phyloP scores from a whole-genome alignment of 106 monocot genomes.

The Phalaenopsis equestris region DNA sequence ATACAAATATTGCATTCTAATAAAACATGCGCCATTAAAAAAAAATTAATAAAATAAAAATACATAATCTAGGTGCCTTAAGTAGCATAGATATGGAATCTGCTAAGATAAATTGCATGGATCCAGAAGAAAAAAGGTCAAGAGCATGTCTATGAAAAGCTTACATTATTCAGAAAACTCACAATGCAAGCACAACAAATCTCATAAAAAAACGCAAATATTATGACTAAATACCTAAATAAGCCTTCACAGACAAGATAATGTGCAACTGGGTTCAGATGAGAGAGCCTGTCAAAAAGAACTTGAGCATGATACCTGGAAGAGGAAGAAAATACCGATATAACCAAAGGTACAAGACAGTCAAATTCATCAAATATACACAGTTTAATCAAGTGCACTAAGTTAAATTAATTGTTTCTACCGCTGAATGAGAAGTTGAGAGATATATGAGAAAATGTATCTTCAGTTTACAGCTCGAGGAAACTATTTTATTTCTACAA shows the following conservation, averaged over 20 bases:
- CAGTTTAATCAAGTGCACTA: background rate
- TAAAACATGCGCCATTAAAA: background rate
- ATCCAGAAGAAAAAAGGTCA: background rate
- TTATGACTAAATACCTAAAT: conserved; percentile 43
- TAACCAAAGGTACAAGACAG: conserved; percentile 1
- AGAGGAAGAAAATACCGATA: background rate
- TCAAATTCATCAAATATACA: background rate
- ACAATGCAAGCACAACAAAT: background rate
- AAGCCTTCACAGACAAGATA: conserved; percentile 68
- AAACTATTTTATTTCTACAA: background rate
- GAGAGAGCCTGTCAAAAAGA: conserved; percentile 76
- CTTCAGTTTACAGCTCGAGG: background rate
- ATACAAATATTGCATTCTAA: background rate
- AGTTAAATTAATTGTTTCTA: background rate
- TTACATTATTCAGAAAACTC: background rate
- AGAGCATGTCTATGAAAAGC: background rate
- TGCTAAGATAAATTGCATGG: background rate
- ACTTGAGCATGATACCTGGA: conserved; percentile 83
- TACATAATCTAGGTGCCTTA: background rate
- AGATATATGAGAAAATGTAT: background rate
- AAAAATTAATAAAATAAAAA: background rate
- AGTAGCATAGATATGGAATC: background rate
- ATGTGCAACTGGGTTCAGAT: conserved; percentile 85
- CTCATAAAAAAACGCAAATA: background rate
- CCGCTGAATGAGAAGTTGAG: background rate